Evolutionary conservation across 345 rosid genomes (phyloP), one percentile per base, ranked within the genome.

Genomic region (Boechera divaricarpa): DNA sequence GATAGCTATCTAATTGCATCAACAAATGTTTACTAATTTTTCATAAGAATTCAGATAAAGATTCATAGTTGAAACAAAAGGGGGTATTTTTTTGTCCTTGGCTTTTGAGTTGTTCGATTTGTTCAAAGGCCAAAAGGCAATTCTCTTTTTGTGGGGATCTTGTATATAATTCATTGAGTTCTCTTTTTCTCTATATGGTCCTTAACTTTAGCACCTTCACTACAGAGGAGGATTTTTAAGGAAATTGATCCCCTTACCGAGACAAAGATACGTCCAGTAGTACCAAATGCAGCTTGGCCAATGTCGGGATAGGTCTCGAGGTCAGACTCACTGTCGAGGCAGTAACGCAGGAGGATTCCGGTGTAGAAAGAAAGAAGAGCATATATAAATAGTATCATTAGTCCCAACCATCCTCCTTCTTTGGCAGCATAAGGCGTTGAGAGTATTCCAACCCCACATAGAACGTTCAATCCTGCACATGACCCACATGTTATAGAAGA

Each of bases 201-300:
- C 31, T 71, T 55, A 57, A 36, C 67, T 63, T 55, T 36, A 69
- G 52, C 52, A 67, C 12, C 9, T 69, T 69, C 29, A 63, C 52
- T 45, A 51, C 1, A 33, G 38, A 47, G 32, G 15, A 42, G 0
- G 39, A 54, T 24, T 42, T 33, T 7, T 6, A 13, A 13, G 0
- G 36, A 21, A 3, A 29, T 9, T 24, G 11, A 70, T 16, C 1
- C n/a, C 66, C 86, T 81, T 86, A 95, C 99, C 65, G 99, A 95
- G 77, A 90, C 82, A 79, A 79, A 87, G 26, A 92, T 70, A 68
- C 99, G 84, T 42, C 99, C 99, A 0, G 71, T 65, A 0, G 90
- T 86, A 2, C 99, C 99, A 75, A 91, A 95, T 0, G 99, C 99
- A n/a, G 96, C 98, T 69, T 92, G 96, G 53, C 99, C 99, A 39